Conservation (phyloP, 2,329 filamentous ascomycete species). For the Alternaria gaisen region DNA sequence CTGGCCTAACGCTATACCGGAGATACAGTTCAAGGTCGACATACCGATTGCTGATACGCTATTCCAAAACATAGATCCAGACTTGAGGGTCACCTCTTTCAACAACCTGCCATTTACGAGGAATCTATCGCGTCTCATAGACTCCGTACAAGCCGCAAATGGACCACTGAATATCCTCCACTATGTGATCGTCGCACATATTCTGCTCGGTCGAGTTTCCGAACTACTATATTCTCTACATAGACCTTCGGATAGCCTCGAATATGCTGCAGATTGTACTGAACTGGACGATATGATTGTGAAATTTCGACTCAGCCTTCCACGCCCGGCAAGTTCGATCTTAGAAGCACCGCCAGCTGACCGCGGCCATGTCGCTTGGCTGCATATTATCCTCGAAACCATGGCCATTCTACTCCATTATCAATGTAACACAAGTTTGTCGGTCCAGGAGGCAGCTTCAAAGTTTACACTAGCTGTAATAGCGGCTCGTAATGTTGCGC, state of each 20-base stretch:
- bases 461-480: conserved; percentile 30
- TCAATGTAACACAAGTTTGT: conserved; percentile 9
- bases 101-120: conserved; percentile 31
- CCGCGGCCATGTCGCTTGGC: conserved; percentile 36
- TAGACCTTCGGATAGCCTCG: conserved; percentile 27
- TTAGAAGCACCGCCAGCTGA: conserved; percentile 29
- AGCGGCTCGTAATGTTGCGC: conserved; percentile 36
- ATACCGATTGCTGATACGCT: conserved; percentile 34
- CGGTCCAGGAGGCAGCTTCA: not conserved
- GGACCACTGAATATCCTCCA: conserved; percentile 32
- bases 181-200: conserved; percentile 35
- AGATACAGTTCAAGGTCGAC: conserved; percentile 44
- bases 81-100: not conserved
- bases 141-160: conserved; percentile 12
- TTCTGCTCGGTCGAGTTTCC: conserved; percentile 38
- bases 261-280: conserved; percentile 36
- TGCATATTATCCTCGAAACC: conserved; percentile 35
- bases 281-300: conserved; percentile 36
- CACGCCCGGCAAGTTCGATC: conserved; percentile 33
- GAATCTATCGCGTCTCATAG: conserved; percentile 34
- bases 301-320: conserved; percentile 40
- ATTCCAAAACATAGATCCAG: conserved; percentile 33
- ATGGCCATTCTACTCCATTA: conserved; percentile 39
- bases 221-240: conserved; percentile 44
- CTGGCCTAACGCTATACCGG: conserved; percentile 40